Conservation (phyloP, 2,329 filamentous ascomycete species). For the Ascochyta clinopodiicola region DNA sequence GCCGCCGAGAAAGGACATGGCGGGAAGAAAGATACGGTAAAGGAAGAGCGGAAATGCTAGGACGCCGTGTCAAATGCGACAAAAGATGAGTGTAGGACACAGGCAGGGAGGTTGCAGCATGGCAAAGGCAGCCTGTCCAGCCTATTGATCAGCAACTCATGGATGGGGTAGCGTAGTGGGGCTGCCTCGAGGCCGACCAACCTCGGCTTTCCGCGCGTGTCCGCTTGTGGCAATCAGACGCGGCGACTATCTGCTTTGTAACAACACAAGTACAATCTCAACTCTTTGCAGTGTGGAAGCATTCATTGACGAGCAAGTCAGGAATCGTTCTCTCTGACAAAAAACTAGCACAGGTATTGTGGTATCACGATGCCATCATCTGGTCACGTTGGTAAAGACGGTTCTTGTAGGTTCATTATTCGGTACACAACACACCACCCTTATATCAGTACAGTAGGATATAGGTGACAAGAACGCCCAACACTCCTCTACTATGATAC, state of each 20-base stretch:
- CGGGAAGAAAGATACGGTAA: conserved; percentile 25
- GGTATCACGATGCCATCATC: too few species aligned
- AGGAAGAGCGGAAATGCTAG: conserved; percentile 1
- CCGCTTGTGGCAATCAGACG: conserved; percentile 11
- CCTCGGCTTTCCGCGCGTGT: conserved; percentile 11
- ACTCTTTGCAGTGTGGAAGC: not conserved
- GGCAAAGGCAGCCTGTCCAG: conserved; percentile 6
- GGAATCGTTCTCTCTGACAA: too few species aligned
- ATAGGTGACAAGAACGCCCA: conserved; percentile 37
- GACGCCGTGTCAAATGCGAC: conserved; percentile 10
- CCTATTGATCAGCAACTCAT: conserved; percentile 30
- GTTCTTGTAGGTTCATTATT: conserved; percentile 15
- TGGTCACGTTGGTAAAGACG: too few species aligned
- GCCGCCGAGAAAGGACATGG: conserved; percentile 94
- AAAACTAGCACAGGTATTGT: too few species aligned
- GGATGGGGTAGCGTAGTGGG: conserved; percentile 26
- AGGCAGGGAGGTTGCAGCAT: not conserved
- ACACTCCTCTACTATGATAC: conserved; percentile 41
- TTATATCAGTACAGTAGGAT: conserved; percentile 29
- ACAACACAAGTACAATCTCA: too few species aligned
- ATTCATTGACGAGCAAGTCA: too few species aligned
- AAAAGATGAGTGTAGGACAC: conserved; percentile 9
- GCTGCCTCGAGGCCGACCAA: conserved; percentile 16
- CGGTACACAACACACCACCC: conserved; percentile 11
- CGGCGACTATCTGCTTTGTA: not conserved